Evolutionary conservation across 768 basidiomycete species (phyloP), one percentile per base, ranked within the genome.

Genomic region (Trametes meyenii): DNA sequence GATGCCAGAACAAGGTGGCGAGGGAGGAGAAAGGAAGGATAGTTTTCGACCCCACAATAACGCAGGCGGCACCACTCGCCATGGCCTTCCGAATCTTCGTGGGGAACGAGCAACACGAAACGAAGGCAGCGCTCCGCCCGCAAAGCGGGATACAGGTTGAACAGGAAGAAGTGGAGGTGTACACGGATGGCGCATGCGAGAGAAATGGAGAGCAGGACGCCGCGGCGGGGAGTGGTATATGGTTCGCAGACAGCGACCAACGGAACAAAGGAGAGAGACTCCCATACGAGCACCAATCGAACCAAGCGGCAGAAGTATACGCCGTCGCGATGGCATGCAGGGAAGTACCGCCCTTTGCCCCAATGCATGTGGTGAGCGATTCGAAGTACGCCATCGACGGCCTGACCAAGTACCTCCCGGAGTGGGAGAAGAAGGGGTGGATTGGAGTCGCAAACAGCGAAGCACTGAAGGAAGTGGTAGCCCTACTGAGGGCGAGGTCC

Each of bases 341-440:
- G 16, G 42, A 58, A 14, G 35, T 23, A 16, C 44, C 52, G 11
- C 40, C 49, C 1, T 46, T 65, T 42, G 13, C 13, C 0, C 26
- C 46, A 0, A 50, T 74, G 1, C 11, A 48, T 1, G 69, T 73
- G 1, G 44, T 58, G 5, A 71, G 45, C 4, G 50, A 50, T 35
- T 50, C 50, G 8, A 35, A 19, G 17, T 50, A 50, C n/a, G 50
- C 38, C 7, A 35, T 72, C 5, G 60, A 73, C 10, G 68, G 50
- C 0, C 36, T 74, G 0, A 74, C 69, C 0, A 62, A 62, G 38
- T 40, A 72, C 29, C 49, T 68, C 4, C 17, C 13, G 5, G n/a
- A 35, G 29, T 60, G 61, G 66, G 46, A 58, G 42, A 46, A 59
- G 39, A 38, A 12, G 8, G 60, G 55, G 1, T 61, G 50, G 60